Percentiles rank a stretch among this genome's conserved stretches.
Evolutionary conservation across 257 asterid genomes (phyloP).

Genomic region (Parsonsia alboflavescens): DNA sequence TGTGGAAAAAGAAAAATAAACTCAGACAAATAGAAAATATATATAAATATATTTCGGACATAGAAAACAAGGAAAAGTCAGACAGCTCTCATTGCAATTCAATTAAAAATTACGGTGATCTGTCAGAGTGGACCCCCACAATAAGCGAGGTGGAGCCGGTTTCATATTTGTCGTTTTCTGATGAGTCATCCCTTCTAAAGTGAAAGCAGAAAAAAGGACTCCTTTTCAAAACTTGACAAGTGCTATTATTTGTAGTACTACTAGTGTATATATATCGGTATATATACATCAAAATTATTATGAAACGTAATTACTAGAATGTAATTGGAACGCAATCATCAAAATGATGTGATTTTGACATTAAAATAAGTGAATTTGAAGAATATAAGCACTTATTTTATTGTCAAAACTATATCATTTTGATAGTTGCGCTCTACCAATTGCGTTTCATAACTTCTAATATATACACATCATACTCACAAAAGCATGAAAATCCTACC

Average conservation of each 20-base stretch:
- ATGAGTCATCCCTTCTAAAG: constrained; percentile 48
- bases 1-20: constrained; percentile 2
- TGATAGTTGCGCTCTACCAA: no score
- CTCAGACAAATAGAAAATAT: constrained; percentile 12
- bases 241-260: not conserved
- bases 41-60: not conserved
- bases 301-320: no score
- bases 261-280: no score
- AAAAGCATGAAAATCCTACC: no score
- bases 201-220: constrained; percentile 30
- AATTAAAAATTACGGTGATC: constrained; percentile 26
- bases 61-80: constrained; percentile 20
- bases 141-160: not conserved
- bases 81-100: constrained; percentile 32
- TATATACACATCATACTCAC: no score
- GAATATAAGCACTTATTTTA: no score
- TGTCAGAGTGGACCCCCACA: constrained; percentile 35
- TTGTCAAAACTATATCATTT: no score
- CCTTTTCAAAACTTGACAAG: constrained; percentile 10
- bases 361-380: no score
- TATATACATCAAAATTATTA: no score
- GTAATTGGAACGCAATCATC: no score
- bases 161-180: constrained; percentile 54
- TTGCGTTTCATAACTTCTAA: no score
- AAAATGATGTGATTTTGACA: no score